Evolutionary conservation across 495 filamentous ascomycete species (phyloP).

Genomic region (Podospora conica): DNA sequence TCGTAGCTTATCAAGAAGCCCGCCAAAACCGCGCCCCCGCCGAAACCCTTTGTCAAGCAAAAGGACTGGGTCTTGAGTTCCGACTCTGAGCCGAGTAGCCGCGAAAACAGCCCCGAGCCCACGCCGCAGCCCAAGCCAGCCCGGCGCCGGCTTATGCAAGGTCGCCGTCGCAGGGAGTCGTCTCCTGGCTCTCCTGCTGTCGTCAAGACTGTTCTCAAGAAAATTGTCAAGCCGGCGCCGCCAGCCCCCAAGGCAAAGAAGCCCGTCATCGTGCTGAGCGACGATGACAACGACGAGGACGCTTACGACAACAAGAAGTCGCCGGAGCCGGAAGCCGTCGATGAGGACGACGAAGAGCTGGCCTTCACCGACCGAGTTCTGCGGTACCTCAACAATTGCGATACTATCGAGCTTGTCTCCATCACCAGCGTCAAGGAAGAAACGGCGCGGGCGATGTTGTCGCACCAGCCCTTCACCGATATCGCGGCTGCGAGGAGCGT

Average conservation of each 20-base stretch:
- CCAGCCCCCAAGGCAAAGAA: neutral
- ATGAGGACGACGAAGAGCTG: slow-evolving; percentile 7
- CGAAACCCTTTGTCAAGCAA: slow-evolving; percentile 20
- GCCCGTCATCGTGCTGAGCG: slow-evolving; percentile 24
- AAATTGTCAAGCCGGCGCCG: neutral
- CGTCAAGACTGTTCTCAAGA: neutral
- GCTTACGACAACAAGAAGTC: slow-evolving; percentile 7
- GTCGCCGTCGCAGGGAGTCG: slow-evolving; percentile 19
- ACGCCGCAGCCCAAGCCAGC: slow-evolving; percentile 11
- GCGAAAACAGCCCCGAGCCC: neutral
- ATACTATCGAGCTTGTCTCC: slow-evolving; percentile 63
- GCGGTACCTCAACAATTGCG: slow-evolving; percentile 77
- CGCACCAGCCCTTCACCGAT: slow-evolving; percentile 59
- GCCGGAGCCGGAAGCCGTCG: slow-evolving; percentile 4
- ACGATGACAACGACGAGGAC: slow-evolving; percentile 23
- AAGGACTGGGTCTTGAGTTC: slow-evolving; percentile 26
- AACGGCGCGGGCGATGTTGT: slow-evolving; percentile 57
- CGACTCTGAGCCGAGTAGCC: slow-evolving; percentile 11
- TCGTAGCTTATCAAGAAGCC: slow-evolving; percentile 7
- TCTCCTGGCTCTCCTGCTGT: slow-evolving; percentile 15
- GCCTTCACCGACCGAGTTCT: slow-evolving; percentile 48
- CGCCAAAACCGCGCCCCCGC: neutral
- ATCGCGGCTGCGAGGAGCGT: slow-evolving; percentile 61
- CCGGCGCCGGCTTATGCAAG: slow-evolving; percentile 27
- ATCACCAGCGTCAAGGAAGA: slow-evolving; percentile 66